phyloP scores from a whole-genome alignment of 305 asterid species.

The Fraxinus angustifolia region DNA sequence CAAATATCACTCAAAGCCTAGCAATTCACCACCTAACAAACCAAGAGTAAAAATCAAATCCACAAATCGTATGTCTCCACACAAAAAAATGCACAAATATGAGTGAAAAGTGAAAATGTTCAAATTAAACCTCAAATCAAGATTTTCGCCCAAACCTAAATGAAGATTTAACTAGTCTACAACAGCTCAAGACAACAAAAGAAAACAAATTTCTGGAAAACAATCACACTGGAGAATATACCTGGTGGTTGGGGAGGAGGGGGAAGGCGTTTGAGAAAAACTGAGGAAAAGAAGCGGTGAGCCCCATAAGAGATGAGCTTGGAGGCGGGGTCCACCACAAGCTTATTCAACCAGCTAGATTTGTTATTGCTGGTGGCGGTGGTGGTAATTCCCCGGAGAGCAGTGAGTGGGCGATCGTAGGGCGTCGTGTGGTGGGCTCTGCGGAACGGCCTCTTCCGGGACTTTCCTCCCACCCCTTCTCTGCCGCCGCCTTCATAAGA shows the following conservation, averaged over 20 bases:
- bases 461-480: slow-evolving; percentile 78
- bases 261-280: slow-evolving; percentile 51
- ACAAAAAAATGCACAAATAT: not conserved
- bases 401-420: slow-evolving; percentile 67
- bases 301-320: slow-evolving; percentile 60
- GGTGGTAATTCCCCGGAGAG: slow-evolving; percentile 31
- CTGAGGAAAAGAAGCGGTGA: slow-evolving; percentile 50
- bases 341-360: slow-evolving; percentile 64
- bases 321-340: slow-evolving; percentile 71
- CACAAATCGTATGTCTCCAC: not conserved
- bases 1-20: not conserved
- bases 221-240: slow-evolving; percentile 15
- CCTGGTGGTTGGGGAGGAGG: slow-evolving; percentile 50
- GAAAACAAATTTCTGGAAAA: not conserved
- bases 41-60: not conserved
- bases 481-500: slow-evolving; percentile 32
- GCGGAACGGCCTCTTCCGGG: slow-evolving; percentile 50
- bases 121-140: not conserved
- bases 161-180: not conserved
- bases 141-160: not conserved
- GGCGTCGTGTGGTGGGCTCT: slow-evolving; percentile 52
- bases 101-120: not conserved
- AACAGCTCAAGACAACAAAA: not conserved
- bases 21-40: slow-evolving; percentile 9
- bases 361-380: slow-evolving; percentile 19